Evolutionary conservation across 2,329 filamentous ascomycete species (phyloP).

Genomic region (Fusarium coffeatum): DNA sequence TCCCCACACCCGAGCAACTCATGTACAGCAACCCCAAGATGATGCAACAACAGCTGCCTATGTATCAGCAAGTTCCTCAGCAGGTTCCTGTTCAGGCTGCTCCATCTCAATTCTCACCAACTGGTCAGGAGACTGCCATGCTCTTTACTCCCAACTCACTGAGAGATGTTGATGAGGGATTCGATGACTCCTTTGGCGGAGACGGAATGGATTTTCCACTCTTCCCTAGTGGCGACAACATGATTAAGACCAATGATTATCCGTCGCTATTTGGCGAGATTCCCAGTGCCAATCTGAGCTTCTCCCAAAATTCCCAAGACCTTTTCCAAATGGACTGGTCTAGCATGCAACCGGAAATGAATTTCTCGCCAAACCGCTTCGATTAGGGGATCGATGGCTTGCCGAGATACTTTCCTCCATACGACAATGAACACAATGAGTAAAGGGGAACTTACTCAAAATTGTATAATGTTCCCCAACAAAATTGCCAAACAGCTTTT

Average conservation of each 20-base stretch:
- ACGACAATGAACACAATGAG: constrained; percentile 10
- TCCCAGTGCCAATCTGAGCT: constrained; percentile 63
- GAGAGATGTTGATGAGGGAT: constrained; percentile 73
- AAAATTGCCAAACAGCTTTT: constrained; percentile 37
- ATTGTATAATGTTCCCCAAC: constrained; percentile 37
- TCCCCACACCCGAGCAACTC: constrained; percentile 50
- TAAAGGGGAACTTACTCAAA: constrained; percentile 32
- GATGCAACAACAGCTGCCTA: constrained; percentile 56
- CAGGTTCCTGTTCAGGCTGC: constrained; percentile 43
- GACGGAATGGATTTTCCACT: constrained; percentile 73
- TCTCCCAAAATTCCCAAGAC: constrained; percentile 64
- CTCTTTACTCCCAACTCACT: constrained; percentile 74
- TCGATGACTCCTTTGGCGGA: constrained; percentile 64
- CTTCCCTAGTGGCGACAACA: constrained; percentile 58
- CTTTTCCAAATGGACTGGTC: constrained; percentile 61
- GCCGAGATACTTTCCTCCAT: not conserved
- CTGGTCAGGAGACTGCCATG: constrained; percentile 75
- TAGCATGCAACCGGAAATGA: constrained; percentile 51
- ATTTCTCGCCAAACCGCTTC: constrained; percentile 48
- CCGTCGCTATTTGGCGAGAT: constrained; percentile 63
- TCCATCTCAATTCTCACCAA: constrained; percentile 72
- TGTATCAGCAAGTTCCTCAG: constrained; percentile 44
- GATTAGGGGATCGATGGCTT: constrained; percentile 43
- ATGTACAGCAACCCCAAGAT: constrained; percentile 57
- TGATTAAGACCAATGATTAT: constrained; percentile 48